Conservation (phyloP, 2,329 filamentous ascomycete genomes). For the Botrytis pseudocinerea region DNA sequence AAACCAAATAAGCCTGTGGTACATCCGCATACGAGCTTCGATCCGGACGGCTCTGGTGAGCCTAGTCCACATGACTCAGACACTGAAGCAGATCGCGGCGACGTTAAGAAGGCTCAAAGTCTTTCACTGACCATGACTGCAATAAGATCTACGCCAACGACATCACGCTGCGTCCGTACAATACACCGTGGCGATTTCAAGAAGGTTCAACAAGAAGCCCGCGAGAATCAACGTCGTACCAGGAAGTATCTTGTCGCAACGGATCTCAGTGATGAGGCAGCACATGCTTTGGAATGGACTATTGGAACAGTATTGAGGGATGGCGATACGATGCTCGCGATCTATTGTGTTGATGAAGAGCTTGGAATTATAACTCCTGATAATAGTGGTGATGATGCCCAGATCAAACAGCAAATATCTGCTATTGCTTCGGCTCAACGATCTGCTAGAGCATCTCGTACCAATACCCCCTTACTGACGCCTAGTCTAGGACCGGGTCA, state of each 20-base stretch:
- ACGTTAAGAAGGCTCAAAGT: slow-evolving; percentile 85
- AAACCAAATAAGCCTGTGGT: slow-evolving; percentile 59
- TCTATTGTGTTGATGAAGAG: slow-evolving; percentile 94
- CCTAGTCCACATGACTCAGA: slow-evolving; percentile 73
- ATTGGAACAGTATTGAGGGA: slow-evolving; percentile 93
- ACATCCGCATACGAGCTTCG: slow-evolving; percentile 84
- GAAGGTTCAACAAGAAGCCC: slow-evolving; percentile 72
- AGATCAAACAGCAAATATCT: slow-evolving; percentile 73
- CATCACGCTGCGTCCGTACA: slow-evolving; percentile 81
- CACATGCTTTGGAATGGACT: slow-evolving; percentile 95
- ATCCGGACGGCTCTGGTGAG: slow-evolving; percentile 53
- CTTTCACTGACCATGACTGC: slow-evolving; percentile 78
- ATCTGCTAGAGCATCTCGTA: slow-evolving; percentile 33
- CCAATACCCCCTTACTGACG: slow-evolving; percentile 32
- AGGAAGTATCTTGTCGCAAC: slow-evolving; percentile 95
- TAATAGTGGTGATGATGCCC: slow-evolving; percentile 59
- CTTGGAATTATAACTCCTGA: slow-evolving; percentile 52
- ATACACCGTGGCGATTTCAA: slow-evolving; percentile 86
- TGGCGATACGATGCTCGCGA: slow-evolving; percentile 88
- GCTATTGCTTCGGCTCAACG: slow-evolving; percentile 61
- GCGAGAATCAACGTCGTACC: slow-evolving; percentile 74
- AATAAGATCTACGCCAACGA: slow-evolving; percentile 72
- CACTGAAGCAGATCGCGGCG: slow-evolving; percentile 78
- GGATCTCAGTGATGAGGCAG: slow-evolving; percentile 90
- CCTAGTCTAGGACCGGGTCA: slow-evolving; percentile 31